Conservation (phyloP, 2,329 filamentous ascomycete species). For the Sphaerulina musiva region DNA sequence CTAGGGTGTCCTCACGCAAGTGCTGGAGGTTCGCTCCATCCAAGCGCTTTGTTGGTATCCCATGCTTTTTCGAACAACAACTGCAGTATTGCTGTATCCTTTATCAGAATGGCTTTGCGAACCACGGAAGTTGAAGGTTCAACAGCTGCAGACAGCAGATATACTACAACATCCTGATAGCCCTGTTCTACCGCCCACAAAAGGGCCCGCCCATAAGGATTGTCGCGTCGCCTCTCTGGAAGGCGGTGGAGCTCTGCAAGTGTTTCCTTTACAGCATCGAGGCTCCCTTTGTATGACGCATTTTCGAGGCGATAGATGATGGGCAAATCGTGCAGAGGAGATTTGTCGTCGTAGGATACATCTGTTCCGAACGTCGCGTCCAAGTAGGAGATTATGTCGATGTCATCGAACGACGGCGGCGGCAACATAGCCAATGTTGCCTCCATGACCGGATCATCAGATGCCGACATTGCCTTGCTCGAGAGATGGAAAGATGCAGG, state of each 20-base stretch:
- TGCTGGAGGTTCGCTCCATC: constrained; percentile 1
- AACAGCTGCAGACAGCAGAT: constrained; percentile 2
- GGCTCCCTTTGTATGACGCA: not conserved
- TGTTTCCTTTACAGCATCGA: not conserved
- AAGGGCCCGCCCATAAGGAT: constrained; percentile 3
- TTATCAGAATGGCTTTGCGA: constrained; percentile 1
- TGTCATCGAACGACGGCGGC: no score
- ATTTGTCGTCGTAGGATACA: no score
- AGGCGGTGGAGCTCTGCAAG: constrained; percentile 4
- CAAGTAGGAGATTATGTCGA: no score
- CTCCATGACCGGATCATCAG: no score
- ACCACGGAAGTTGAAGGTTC: not conserved
- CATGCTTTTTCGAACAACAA: constrained; percentile 6
- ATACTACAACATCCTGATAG: constrained; percentile 4
- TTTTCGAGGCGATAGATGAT: not conserved
- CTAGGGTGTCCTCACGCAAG: constrained; percentile 6
- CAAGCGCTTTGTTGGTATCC: constrained; percentile 7
- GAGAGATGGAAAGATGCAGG: no score
- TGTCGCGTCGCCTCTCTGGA: not conserved
- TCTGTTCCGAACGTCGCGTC: no score
- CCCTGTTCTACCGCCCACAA: constrained; percentile 4
- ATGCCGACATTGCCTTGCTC: no score
- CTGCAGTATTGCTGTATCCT: constrained; percentile 6
- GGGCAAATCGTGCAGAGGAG: no score
- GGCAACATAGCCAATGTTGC: no score